A percentile compares a stretch with the other conserved stretches of the same genome.
Evolutionary conservation across 768 basidiomycete species (phyloP).

Genomic region (Amanita muscaria): DNA sequence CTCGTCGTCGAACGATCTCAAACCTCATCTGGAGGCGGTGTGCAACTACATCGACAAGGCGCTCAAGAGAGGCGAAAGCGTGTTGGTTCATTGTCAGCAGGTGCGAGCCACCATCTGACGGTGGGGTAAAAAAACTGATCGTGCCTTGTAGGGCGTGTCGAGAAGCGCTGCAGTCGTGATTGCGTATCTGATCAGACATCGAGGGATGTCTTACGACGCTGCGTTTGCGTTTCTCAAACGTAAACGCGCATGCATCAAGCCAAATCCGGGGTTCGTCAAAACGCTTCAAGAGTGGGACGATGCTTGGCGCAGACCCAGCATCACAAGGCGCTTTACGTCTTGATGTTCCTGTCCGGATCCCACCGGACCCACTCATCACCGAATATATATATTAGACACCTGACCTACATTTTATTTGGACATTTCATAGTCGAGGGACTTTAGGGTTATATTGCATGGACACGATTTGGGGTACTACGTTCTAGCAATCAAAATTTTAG

Average conservation of each 20-base stretch:
- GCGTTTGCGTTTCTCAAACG: conserved; percentile 53
- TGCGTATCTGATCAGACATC: conserved; percentile 71
- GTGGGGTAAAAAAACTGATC: not conserved
- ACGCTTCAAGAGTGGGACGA: conserved; percentile 53
- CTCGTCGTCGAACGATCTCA: conserved; percentile 49
- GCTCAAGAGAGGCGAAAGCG: conserved; percentile 50
- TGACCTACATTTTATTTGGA: too few species aligned
- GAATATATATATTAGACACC: too few species aligned
- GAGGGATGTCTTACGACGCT: conserved; percentile 63
- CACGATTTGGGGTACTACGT: too few species aligned
- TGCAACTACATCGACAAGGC: conserved; percentile 59
- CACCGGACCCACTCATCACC: too few species aligned
- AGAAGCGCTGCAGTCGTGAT: conserved; percentile 70
- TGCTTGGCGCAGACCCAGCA: not conserved
- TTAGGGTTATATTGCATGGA: too few species aligned
- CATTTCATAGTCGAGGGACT: too few species aligned
- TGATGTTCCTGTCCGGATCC: too few species aligned
- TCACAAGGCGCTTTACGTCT: conserved; percentile 1
- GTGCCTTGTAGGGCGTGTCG: conserved; percentile 54
- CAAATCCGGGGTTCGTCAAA: conserved; percentile 67
- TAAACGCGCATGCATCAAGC: conserved; percentile 65
- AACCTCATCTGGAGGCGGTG: conserved; percentile 58
- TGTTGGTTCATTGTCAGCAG: conserved; percentile 80
- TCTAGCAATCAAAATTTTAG: too few species aligned
- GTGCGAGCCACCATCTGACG: conserved; percentile 26